Conservation (phyloP, 2,329 filamentous ascomycete species). For the Hymenotorrendiella dingleyae region DNA sequence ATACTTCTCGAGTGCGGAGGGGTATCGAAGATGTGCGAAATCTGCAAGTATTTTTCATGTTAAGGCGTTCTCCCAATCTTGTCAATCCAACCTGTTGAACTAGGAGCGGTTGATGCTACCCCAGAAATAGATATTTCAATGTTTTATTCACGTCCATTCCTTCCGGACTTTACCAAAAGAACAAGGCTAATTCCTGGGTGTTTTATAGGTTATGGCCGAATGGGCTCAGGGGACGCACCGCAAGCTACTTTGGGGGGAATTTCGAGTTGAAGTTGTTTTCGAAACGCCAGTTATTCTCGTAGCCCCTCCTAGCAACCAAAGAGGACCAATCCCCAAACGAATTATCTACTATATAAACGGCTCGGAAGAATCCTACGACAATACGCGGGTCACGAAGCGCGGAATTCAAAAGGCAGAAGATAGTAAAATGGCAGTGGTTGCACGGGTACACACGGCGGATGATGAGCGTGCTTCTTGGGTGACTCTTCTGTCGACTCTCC, state of each 20-base stretch:
- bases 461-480: slow-evolving; percentile 53
- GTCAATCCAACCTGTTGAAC: too few species aligned
- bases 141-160: too few species aligned
- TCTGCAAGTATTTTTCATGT: too few species aligned
- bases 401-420: slow-evolving; percentile 12
- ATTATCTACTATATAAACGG: slow-evolving; percentile 26
- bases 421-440: slow-evolving; percentile 7
- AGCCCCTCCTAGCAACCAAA: slow-evolving; percentile 22
- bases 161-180: too few species aligned
- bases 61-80: neutral
- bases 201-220: slow-evolving; percentile 31
- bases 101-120: too few species aligned
- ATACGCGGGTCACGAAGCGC: slow-evolving; percentile 16
- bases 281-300: slow-evolving; percentile 32
- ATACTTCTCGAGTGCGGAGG: slow-evolving; percentile 34
- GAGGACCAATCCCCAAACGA: slow-evolving; percentile 22
- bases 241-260: slow-evolving; percentile 28
- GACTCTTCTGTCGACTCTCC: slow-evolving; percentile 42
- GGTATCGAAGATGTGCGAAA: slow-evolving; percentile 32
- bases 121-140: too few species aligned
- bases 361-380: slow-evolving; percentile 17
- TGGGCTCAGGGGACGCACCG: slow-evolving; percentile 30
- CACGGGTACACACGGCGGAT: slow-evolving; percentile 45
- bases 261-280: slow-evolving; percentile 34
- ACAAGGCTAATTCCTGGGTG: too few species aligned